A percentile compares a stretch with the other conserved stretches of the same genome.
Evolutionary conservation across 1,284 basidiomycete species (phyloP).

Genomic region (Fomitopsis schrenkii): DNA sequence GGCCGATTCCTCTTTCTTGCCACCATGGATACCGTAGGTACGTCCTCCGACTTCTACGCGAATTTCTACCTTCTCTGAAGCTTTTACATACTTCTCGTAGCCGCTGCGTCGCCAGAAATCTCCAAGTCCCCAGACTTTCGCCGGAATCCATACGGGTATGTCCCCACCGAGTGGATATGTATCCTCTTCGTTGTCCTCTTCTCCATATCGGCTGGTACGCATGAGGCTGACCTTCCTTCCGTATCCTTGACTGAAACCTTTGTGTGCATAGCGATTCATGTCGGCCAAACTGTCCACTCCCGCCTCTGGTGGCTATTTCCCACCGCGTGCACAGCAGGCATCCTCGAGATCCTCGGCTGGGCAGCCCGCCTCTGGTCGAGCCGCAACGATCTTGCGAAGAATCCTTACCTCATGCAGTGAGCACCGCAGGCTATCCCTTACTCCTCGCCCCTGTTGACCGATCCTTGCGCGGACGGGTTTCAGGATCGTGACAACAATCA

Average conservation of each 20-base stretch:
- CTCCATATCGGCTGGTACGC: conserved; percentile 23
- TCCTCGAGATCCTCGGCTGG: conserved; percentile 39
- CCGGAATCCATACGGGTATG: conserved; percentile 24
- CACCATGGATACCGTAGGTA: neutral
- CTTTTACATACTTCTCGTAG: neutral
- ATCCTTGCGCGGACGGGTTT: neutral
- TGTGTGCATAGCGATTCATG: conserved; percentile 31
- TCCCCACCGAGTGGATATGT: conserved; percentile 28
- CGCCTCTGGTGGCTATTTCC: conserved; percentile 37
- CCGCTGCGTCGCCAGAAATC: neutral
- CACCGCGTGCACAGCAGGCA: conserved; percentile 32
- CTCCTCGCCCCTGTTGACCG: no score
- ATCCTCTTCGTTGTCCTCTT: conserved; percentile 29
- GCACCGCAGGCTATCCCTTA: neutral
- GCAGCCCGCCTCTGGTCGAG: conserved; percentile 34
- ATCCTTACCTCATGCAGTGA: conserved; percentile 44
- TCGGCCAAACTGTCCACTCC: conserved; percentile 27
- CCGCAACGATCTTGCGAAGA: conserved; percentile 16
- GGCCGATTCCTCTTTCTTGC: neutral
- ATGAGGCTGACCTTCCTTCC: conserved; percentile 15
- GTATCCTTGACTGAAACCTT: conserved; percentile 27
- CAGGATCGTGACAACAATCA: conserved; percentile 38
- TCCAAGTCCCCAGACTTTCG: neutral
- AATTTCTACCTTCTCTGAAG: no score
- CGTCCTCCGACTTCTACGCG: neutral